These are phyloP conservation scores for Tuber magnatum DNA, from an alignment of 495 filamentous ascomycete species.

Conservation along the genomic window DNA sequence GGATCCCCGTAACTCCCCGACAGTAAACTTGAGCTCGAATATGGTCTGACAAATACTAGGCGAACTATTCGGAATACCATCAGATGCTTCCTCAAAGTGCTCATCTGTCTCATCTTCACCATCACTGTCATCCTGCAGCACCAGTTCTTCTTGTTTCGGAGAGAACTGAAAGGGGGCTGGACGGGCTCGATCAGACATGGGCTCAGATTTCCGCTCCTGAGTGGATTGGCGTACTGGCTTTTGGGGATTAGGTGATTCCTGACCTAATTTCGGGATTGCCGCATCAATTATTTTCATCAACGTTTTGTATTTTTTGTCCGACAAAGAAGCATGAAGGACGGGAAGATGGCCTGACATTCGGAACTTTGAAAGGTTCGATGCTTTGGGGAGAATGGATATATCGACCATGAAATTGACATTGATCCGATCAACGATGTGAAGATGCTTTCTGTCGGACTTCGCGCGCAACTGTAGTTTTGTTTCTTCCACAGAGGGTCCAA, in stretches of 20 bases:
- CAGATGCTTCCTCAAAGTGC: constrained; percentile 55
- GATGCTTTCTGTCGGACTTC: constrained; percentile 59
- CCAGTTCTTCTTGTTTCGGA: constrained; percentile 62
- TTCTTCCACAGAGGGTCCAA: constrained; percentile 86
- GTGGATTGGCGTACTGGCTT: constrained; percentile 16
- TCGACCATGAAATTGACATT: constrained; percentile 92
- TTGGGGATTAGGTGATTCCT: constrained; percentile 39
- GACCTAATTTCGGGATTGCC: constrained; percentile 77
- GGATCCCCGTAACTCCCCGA: constrained; percentile 85
- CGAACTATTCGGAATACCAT: constrained; percentile 53
- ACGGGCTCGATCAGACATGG: constrained; percentile 39
- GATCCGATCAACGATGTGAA: constrained; percentile 92
- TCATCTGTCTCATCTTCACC: constrained; percentile 61
- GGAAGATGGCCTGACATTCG: constrained; percentile 85
- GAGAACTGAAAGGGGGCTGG: constrained; percentile 60
- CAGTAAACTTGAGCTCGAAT: constrained; percentile 93
- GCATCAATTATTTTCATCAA: constrained; percentile 95
- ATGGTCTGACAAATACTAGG: constrained; percentile 73
- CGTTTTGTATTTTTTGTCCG: constrained; percentile 91
- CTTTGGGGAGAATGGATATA: constrained; percentile 87
- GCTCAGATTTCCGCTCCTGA: constrained; percentile 12
- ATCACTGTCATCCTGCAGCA: constrained; percentile 68
- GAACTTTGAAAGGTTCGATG: constrained; percentile 86
- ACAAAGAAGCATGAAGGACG: constrained; percentile 81
- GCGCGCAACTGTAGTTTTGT: constrained; percentile 75